Conservation (phyloP, 1,284 basidiomycete species). For the Schizopora paradoxa region DNA sequence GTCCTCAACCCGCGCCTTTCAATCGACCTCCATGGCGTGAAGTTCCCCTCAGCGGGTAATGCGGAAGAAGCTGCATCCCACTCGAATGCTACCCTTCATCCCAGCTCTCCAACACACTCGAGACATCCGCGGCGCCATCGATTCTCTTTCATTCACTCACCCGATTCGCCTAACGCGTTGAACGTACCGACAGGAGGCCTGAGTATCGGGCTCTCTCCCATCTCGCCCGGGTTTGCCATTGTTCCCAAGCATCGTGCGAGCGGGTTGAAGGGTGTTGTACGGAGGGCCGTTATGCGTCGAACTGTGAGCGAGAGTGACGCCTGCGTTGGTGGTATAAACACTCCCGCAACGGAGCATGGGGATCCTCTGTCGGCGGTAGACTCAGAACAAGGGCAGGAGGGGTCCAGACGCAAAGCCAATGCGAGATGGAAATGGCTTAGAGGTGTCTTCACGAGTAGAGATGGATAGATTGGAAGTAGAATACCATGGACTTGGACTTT, state of each 20-base stretch:
- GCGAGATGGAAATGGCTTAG: constrained; percentile 35
- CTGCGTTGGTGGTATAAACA: constrained; percentile 22
- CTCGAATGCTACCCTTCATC: constrained; percentile 3
- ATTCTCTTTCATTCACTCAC: constrained; percentile 17
- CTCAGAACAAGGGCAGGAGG: background rate
- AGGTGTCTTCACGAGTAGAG: constrained; percentile 20
- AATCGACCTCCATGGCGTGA: constrained; percentile 9
- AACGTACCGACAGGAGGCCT: constrained; percentile 43
- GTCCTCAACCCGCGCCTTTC: background rate
- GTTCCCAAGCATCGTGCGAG: constrained; percentile 47
- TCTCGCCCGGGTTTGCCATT: constrained; percentile 68
- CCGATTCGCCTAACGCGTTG: constrained; percentile 13
- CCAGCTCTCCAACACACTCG: constrained; percentile 6
- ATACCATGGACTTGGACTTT: too few species aligned
- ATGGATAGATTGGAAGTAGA: constrained; percentile 7
- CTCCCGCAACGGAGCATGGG: too few species aligned
- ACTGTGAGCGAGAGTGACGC: constrained; percentile 47
- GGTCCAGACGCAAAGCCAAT: constrained; percentile 17
- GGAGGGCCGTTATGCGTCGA: constrained; percentile 32
- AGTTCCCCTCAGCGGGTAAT: constrained; percentile 12
- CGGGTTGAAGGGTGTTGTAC: constrained; percentile 25
- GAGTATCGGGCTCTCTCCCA: constrained; percentile 67
- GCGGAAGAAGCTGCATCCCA: background rate
- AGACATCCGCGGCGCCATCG: constrained; percentile 2
- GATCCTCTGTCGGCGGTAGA: too few species aligned